phyloP scores from a whole-genome alignment of 148 eudicot genomes.

The Arbutus unedo region DNA sequence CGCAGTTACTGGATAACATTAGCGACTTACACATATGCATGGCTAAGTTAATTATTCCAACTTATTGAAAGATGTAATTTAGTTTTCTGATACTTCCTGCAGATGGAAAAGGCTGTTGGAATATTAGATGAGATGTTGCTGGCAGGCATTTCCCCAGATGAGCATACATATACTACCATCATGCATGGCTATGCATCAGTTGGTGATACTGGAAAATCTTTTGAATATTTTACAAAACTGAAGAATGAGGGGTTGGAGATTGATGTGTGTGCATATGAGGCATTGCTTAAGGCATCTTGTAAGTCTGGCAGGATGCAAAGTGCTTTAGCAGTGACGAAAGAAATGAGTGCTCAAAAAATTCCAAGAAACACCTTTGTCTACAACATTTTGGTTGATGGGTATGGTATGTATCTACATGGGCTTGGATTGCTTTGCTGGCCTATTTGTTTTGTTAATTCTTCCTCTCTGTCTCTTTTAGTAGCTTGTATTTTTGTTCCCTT shows the following conservation, averaged over 20 bases:
- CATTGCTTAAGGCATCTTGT: slow-evolving; percentile 96
- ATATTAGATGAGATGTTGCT: slow-evolving; percentile 77
- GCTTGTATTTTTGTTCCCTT: background rate
- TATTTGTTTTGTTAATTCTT: background rate
- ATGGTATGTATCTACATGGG: slow-evolving; percentile 17
- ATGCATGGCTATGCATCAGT: slow-evolving; percentile 97
- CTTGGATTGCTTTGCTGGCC: slow-evolving; percentile 1
- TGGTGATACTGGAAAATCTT: slow-evolving; percentile 97
- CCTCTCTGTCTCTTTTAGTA: background rate
- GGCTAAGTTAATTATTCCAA: background rate
- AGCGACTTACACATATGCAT: background rate
- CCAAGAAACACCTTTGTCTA: slow-evolving; percentile 85
- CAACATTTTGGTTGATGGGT: slow-evolving; percentile 97
- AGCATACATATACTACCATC: slow-evolving; percentile 80
- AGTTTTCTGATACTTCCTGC: slow-evolving; percentile 14
- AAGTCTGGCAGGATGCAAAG: slow-evolving; percentile 99
- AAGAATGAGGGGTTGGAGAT: slow-evolving; percentile 86
- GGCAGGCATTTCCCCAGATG: slow-evolving; percentile 69
- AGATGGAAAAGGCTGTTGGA: slow-evolving; percentile 85
- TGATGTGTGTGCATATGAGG: slow-evolving; percentile 84
- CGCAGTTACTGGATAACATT: background rate
- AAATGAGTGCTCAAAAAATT: slow-evolving; percentile 74
- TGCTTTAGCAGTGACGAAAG: slow-evolving; percentile 94
- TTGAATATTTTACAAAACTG: slow-evolving; percentile 77
- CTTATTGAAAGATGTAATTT: background rate